phyloP scores from a whole-genome alignment of 768 basidiomycete species.

The Leccinum variicolor region DNA sequence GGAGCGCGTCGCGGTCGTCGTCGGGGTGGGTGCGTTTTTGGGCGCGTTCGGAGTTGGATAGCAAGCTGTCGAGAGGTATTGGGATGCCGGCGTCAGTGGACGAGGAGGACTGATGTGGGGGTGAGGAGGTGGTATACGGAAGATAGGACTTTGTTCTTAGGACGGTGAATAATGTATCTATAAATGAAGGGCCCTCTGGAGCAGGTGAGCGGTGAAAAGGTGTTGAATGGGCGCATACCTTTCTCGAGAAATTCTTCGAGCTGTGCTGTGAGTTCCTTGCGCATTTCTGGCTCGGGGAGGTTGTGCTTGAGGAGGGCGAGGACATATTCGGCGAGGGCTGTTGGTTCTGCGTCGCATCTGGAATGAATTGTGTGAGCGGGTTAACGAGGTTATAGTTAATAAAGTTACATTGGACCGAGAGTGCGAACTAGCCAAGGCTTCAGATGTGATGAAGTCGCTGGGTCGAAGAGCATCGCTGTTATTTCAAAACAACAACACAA shows the following conservation, averaged over 20 bases:
- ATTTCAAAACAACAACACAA: too few species aligned
- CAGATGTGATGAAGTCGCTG: slow-evolving; percentile 59
- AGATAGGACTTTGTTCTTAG: slow-evolving; percentile 84
- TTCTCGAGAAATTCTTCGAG: slow-evolving; percentile 93
- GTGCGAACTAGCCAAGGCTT: slow-evolving; percentile 87
- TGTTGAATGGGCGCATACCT: slow-evolving; percentile 43
- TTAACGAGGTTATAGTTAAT: too few species aligned
- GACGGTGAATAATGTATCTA: slow-evolving; percentile 81
- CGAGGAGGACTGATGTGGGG: slow-evolving; percentile 29
- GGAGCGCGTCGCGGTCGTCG: slow-evolving; percentile 58
- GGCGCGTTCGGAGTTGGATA: slow-evolving; percentile 50
- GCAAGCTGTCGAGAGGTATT: slow-evolving; percentile 68
- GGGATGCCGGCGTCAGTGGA: slow-evolving; percentile 67
- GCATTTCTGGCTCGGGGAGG: slow-evolving; percentile 77
- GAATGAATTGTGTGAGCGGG: neutral
- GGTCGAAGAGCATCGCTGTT: slow-evolving; percentile 67
- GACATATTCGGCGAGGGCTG: slow-evolving; percentile 90
- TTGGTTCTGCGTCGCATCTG: slow-evolving; percentile 96
- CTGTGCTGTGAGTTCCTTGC: slow-evolving; percentile 70
- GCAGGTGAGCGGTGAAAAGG: slow-evolving; percentile 9
- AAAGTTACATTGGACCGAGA: slow-evolving; percentile 77
- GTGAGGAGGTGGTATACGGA: slow-evolving; percentile 57
- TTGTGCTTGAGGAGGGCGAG: slow-evolving; percentile 91
- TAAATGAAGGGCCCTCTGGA: slow-evolving; percentile 69
- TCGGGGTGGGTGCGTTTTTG: slow-evolving; percentile 65